Conservation (phyloP, 345 rosid genomes). For the Capsella bursapastoris region DNA sequence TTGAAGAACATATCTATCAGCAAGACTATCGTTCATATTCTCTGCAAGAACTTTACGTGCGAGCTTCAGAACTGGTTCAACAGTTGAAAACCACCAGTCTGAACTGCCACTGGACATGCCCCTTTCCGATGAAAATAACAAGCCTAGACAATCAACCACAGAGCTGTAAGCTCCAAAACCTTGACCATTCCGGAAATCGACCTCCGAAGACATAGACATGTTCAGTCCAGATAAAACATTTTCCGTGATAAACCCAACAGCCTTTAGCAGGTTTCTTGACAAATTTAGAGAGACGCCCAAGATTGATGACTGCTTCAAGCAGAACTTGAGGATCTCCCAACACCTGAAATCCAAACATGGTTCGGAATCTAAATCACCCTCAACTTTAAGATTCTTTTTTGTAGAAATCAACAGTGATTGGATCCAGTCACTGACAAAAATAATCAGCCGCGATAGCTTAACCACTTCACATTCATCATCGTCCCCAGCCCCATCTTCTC, state of each 20-base stretch:
- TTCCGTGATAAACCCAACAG: constrained; percentile 53
- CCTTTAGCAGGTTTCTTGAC: constrained; percentile 61
- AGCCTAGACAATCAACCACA: constrained; percentile 63
- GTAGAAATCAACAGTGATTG: constrained; percentile 61
- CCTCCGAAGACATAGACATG: constrained; percentile 34
- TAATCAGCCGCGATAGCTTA: constrained; percentile 57
- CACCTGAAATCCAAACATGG: constrained; percentile 72
- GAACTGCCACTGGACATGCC: constrained; percentile 68
- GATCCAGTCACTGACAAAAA: constrained; percentile 79
- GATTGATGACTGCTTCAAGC: constrained; percentile 63
- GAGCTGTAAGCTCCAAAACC: constrained; percentile 54
- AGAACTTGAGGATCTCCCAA: constrained; percentile 79
- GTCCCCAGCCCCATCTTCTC: constrained; percentile 38
- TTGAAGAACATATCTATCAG: constrained; percentile 52
- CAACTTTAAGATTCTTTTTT: constrained; percentile 49
- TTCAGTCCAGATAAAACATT: constrained; percentile 48
- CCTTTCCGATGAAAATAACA: constrained; percentile 62
- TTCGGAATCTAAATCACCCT: constrained; percentile 37
- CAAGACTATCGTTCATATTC: constrained; percentile 49
- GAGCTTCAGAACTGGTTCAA: constrained; percentile 59
- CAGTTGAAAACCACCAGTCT: constrained; percentile 71
- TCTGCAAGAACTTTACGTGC: constrained; percentile 47
- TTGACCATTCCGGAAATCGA: constrained; percentile 43
- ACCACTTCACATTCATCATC: constrained; percentile 67
- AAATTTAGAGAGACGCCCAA: constrained; percentile 61